Base-by-base conservation (phyloP, 2,329 filamentous ascomycete species). In the Curvularia sp. region DNA sequence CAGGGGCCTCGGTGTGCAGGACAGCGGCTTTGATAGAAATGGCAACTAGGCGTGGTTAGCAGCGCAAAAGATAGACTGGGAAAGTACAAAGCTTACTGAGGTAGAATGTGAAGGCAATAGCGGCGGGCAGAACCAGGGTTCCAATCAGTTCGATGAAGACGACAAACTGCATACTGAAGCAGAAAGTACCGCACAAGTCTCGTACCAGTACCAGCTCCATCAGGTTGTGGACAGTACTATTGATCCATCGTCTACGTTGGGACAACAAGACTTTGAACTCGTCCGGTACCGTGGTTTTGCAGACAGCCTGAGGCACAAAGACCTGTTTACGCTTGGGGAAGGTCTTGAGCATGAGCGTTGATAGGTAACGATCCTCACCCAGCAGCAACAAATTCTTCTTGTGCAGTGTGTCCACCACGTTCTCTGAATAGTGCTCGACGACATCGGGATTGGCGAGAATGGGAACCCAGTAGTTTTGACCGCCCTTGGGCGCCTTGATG, bases 151-250 rank as follows among this genome's bases (percentile, higher is more conserved):
- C 95, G 73, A 99, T 91, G 76, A 93, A 96, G 63, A 99, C 90
- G 65, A 99, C 89, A 75, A 99, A 99, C 80, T 99, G 95, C 95
- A 99, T 99, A 78, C 92, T 97, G 84, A 99, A 99, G 83, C 96
- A 99, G 82, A 99, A 99, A 3, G 95, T 99, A 66, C 95, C 95
- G 75, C 95, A 99, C 15, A 99, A 86, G 81, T 99, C 95, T 64
- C 93, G 88, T 44, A 99, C 96, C 33, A 99, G 86, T 52, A 98
- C 88, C 59, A 99, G 86, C 79, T 99, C 95, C 91, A 99, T 97
- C 44, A 99, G 83, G 75, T 99, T 99, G 83, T 99, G 95, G 49
- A 99, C 90, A 4, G 95, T 99, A 77, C 92, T 97, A 86, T 99
- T 99, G 81, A 99, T 99, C 95, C 95, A 99, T 78, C 95, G 88